These are phyloP conservation scores for Pseudogymnoascus sp. DNA, from an alignment of 2,329 filamentous ascomycete genomes.

Conservation along the genomic window DNA sequence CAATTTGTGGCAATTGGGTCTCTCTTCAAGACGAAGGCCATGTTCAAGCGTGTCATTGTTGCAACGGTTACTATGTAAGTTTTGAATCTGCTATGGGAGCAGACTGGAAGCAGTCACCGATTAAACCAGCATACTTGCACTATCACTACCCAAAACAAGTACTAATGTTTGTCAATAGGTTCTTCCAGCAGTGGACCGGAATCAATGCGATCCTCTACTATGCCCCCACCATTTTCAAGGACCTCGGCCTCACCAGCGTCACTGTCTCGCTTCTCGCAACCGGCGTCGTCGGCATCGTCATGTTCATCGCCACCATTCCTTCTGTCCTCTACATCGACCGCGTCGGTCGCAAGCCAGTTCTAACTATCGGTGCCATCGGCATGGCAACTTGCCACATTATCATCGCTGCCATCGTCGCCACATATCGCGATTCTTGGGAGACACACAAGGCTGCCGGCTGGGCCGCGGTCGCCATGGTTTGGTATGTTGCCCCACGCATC, in stretches of 20 bases:
- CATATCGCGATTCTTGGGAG: slow-evolving; percentile 50
- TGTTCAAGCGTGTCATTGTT: slow-evolving; percentile 58
- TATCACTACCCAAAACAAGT: neutral
- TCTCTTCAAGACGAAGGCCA: slow-evolving; percentile 55
- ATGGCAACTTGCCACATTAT: slow-evolving; percentile 64
- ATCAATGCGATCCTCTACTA: slow-evolving; percentile 38
- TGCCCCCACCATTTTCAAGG: slow-evolving; percentile 35
- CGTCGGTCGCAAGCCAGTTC: slow-evolving; percentile 53
- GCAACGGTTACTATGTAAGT: slow-evolving; percentile 49
- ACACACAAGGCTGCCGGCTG: slow-evolving; percentile 55
- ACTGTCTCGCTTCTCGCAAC: slow-evolving; percentile 55
- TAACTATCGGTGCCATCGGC: slow-evolving; percentile 56
- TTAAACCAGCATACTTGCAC: neutral
- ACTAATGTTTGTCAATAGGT: slow-evolving; percentile 20
- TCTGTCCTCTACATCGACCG: slow-evolving; percentile 59
- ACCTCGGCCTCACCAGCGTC: slow-evolving; percentile 36
- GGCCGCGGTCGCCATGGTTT: slow-evolving; percentile 59
- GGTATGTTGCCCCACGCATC: slow-evolving; percentile 58
- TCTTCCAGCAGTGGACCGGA: slow-evolving; percentile 45
- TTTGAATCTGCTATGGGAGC: neutral
- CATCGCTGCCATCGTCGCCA: slow-evolving; percentile 60
- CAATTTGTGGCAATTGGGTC: slow-evolving; percentile 60
- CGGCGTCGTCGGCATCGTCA: slow-evolving; percentile 62
- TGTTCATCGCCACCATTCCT: slow-evolving; percentile 60
- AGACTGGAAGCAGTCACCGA: neutral